Conservation (phyloP, 768 basidiomycete species). For the Suillus plorans region DNA sequence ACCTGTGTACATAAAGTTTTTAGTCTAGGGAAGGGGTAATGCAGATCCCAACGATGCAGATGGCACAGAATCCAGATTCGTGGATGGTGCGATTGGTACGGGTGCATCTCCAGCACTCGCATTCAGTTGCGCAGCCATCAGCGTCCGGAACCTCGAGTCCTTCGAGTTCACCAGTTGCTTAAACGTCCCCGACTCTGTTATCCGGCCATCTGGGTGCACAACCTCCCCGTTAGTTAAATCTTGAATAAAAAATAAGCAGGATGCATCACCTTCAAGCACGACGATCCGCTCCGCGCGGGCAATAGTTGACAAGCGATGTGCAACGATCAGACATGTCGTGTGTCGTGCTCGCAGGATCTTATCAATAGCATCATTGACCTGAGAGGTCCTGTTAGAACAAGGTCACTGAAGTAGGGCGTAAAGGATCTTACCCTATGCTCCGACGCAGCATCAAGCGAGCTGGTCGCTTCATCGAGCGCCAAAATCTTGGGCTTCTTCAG, state of each 20-base stretch:
- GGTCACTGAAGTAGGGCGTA: background rate
- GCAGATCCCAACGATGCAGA: background rate
- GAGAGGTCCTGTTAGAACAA: background rate
- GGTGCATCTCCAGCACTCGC: slow-evolving; percentile 34
- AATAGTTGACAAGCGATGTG: slow-evolving; percentile 87
- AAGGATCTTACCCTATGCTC: slow-evolving; percentile 62
- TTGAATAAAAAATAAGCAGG: background rate
- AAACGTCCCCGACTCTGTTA: slow-evolving; percentile 83
- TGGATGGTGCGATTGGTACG: background rate
- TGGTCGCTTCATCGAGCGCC: slow-evolving; percentile 88
- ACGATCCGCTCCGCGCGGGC: slow-evolving; percentile 88
- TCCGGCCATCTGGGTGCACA: slow-evolving; percentile 56
- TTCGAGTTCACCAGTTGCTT: slow-evolving; percentile 67
- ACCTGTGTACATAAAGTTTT: background rate
- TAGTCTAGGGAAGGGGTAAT: background rate
- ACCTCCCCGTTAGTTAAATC: background rate
- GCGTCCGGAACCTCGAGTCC: slow-evolving; percentile 77
- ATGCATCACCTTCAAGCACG: slow-evolving; percentile 73
- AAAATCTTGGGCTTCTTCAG: slow-evolving; percentile 87
- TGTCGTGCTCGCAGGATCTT: slow-evolving; percentile 76
- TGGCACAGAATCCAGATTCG: background rate
- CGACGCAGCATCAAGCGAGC: slow-evolving; percentile 84
- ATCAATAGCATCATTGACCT: slow-evolving; percentile 91
- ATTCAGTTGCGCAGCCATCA: slow-evolving; percentile 89
- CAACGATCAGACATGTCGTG: slow-evolving; percentile 88